phyloP scores from a whole-genome alignment of 331 rosid genomes.

The Dryas integrifolia region DNA sequence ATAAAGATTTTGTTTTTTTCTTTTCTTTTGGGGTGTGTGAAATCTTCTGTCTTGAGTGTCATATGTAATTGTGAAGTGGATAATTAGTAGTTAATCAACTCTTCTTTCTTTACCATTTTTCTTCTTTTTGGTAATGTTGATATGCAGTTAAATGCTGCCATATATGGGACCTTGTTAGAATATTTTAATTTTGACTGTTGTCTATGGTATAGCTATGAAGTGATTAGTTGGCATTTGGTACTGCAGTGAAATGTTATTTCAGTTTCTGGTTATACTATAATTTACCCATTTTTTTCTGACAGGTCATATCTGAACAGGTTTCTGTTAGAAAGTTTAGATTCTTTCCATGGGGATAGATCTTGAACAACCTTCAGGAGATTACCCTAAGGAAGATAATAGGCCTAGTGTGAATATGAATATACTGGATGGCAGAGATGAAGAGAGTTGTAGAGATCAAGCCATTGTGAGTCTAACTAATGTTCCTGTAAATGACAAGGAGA shows the following conservation, averaged over 20 bases:
- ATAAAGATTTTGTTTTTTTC: background rate
- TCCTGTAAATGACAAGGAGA: conserved; percentile 25
- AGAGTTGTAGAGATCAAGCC: conserved; percentile 14
- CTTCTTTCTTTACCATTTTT: background rate
- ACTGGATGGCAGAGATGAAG: conserved; percentile 23
- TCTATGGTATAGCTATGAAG: background rate
- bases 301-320: conserved; percentile 16
- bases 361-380: conserved; percentile 40
- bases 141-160: background rate
- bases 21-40: background rate
- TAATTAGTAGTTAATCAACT: background rate
- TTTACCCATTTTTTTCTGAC: background rate
- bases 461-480: conserved; percentile 6
- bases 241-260: background rate
- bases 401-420: conserved; percentile 19
- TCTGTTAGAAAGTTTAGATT: conserved; percentile 15
- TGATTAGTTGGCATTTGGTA: background rate
- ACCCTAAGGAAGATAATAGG: conserved; percentile 21
- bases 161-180: background rate
- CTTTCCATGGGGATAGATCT: conserved; percentile 44
- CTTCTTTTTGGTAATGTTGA: background rate
- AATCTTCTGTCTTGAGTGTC: background rate
- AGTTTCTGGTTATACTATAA: background rate
- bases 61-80: background rate
- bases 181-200: background rate